These are phyloP conservation scores for Neltuma alba DNA, from an alignment of 306 rosid species.

Conservation along the genomic window DNA sequence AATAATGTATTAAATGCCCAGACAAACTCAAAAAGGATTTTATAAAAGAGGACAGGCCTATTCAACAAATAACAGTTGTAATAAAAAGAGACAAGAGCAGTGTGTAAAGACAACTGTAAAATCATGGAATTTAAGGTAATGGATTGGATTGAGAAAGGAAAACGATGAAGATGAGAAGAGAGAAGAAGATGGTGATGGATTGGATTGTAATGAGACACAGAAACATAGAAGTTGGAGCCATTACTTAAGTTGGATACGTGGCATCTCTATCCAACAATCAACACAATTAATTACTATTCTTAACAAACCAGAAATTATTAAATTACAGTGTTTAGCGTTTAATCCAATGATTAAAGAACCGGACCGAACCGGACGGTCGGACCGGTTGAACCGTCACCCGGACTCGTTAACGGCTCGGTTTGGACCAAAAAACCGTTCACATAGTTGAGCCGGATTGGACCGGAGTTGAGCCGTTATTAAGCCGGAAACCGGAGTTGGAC, in stretches of 20 bases:
- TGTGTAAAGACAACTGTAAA: neutral
- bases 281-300: neutral
- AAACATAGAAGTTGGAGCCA: constrained; percentile 1
- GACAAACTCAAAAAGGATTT: too few relatives aligned
- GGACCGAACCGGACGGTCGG: too few relatives aligned
- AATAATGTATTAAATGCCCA: too few relatives aligned
- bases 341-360: too few relatives aligned
- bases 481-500: too few relatives aligned
- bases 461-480: too few relatives aligned
- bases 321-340: neutral
- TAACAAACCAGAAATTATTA: neutral
- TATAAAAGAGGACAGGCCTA: too few relatives aligned
- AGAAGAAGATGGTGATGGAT: neutral
- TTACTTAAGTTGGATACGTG: constrained; percentile 18
- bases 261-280: neutral
- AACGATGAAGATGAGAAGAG: neutral
- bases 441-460: too few relatives aligned
- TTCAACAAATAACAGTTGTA: too few relatives aligned
- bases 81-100: neutral
- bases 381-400: too few relatives aligned
- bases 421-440: too few relatives aligned
- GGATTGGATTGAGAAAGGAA: neutral
- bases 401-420: too few relatives aligned
- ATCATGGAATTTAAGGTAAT: neutral
- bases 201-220: neutral